phyloP scores from a whole-genome alignment of 2,329 filamentous ascomycete species.

The Fusarium decemcellulare region DNA sequence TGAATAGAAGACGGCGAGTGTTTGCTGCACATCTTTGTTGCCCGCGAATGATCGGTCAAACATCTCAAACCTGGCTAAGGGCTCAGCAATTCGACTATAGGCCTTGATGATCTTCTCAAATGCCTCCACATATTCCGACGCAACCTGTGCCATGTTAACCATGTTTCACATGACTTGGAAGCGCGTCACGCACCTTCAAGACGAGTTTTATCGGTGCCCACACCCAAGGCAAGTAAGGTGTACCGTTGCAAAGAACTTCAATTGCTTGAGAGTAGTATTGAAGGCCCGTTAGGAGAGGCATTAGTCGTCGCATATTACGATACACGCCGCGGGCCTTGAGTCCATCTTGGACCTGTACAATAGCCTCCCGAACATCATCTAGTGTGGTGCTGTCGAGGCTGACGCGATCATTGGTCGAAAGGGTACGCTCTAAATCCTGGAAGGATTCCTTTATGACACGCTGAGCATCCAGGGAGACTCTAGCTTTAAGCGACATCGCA shows the following conservation, averaged over 20 bases:
- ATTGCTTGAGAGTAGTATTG: conserved; percentile 57
- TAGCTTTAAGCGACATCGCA: not conserved
- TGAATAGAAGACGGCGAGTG: conserved; percentile 58
- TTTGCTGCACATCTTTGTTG: conserved; percentile 54
- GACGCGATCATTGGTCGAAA: not conserved
- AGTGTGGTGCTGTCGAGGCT: not conserved
- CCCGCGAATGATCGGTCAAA: conserved; percentile 48
- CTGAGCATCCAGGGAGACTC: not conserved
- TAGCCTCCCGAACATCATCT: conserved; percentile 40
- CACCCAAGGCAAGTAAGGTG: conserved; percentile 59
- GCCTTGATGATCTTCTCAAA: conserved; percentile 58
- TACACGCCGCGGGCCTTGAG: conserved; percentile 54
- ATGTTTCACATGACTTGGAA: not conserved
- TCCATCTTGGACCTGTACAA: conserved; percentile 54
- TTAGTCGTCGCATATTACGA: conserved; percentile 58
- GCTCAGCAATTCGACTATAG: conserved; percentile 56
- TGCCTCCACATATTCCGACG: conserved; percentile 53
- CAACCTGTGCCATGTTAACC: conserved; percentile 14
- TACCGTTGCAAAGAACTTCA: conserved; percentile 61
- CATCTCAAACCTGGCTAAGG: conserved; percentile 54
- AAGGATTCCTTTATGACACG: conserved; percentile 1
- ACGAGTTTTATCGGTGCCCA: conserved; percentile 61
- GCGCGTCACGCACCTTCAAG: conserved; percentile 28
- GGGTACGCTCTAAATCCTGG: not conserved
- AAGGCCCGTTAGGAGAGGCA: conserved; percentile 56